Base-by-base conservation (phyloP, 1,284 basidiomycete species). In the Coriolopsis trogii region DNA sequence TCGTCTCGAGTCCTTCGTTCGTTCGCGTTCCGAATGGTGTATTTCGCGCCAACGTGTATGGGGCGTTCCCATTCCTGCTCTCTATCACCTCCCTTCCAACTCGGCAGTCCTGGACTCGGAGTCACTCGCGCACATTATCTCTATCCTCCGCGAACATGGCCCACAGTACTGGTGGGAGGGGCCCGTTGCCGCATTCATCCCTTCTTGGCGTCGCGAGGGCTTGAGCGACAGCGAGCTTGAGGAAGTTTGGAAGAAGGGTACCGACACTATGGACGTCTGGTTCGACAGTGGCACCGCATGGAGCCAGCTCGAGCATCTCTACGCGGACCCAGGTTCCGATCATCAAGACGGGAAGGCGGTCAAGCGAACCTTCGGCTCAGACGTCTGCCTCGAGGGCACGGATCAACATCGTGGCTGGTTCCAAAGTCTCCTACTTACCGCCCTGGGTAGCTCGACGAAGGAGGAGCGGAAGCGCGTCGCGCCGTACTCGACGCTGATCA, bases 331-430 rank as follows among this genome's bases (percentile, higher is more conserved):
- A 62, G 60, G 51, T 2, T 16, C 26, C 1, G 36, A 26, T n/a
- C 10, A 33, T 12, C 56, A 58, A 30, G 37, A 24, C 16, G 51
- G 51, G n/a, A 43, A 49, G 26, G 52, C 33, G 25, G 45, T 28
- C 18, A 41, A 46, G 18, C 53, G 46, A 34, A 50, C 41, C 29
- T 66, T 79, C 37, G 72, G 84, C 28, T 92, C 95, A 0, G 94
- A 99, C 65, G 79, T 98, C 10, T 96, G 93, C 64, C 73, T 99
- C 12, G 97, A 99, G 67, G 97, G 97, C 9, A 92, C 92, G 0
- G 97, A 99, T 70, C 97, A 99, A 69, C 96, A 99, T 70, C 87
- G 97, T 8, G 97, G 97, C 13, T 99, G 97, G 97, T 99, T 99
- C 78, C 97, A 99, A 69, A 96, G 93, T 47, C 90, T 93, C 55